Percentiles rank a stretch among this genome's conserved stretches.
Conservation (phyloP, 805 yeast genomes). For the Geotrichum ghanense region DNA sequence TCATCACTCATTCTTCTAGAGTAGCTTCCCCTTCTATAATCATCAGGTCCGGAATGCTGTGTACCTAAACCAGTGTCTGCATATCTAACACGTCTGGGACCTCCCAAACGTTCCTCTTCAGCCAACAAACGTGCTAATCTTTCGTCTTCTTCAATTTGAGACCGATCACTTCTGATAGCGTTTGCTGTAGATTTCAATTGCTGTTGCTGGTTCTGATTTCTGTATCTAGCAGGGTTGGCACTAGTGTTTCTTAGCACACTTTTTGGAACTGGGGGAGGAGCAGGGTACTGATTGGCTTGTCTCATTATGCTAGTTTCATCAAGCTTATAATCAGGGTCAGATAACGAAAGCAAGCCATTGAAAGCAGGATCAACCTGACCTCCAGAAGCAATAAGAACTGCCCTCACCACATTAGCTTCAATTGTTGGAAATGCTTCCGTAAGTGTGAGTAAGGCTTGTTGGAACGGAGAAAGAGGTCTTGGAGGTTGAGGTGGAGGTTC, state of each 20-base stretch:
- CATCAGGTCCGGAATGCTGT: conserved; percentile 2
- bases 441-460: conserved; percentile 45
- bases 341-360: conserved; percentile 68
- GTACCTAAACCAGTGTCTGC: conserved; percentile 2
- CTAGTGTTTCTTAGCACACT: conserved; percentile 5
- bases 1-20: conserved; percentile 18
- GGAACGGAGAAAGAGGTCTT: conserved; percentile 53
- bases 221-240: conserved; percentile 23
- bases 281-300: conserved; percentile 8
- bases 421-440: conserved; percentile 77
- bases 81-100: conserved; percentile 3
- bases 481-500: conserved; percentile 38
- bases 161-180: conserved; percentile 28
- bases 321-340: conserved; percentile 36
- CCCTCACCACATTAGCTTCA: conserved; percentile 60
- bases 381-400: conserved; percentile 74
- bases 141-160: conserved; percentile 30
- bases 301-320: conserved; percentile 7
- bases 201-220: conserved; percentile 33
- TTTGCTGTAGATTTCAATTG: conserved; percentile 82
- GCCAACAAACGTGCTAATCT: conserved; percentile 1
- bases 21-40: conserved; percentile 11
- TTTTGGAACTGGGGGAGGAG: conserved; percentile 27
- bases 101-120: conserved; percentile 5
- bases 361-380: conserved; percentile 80